These are phyloP conservation scores for Chaetomiaceae sp. DNA, from an alignment of 2,329 filamentous ascomycete species.

Conservation along the genomic window DNA sequence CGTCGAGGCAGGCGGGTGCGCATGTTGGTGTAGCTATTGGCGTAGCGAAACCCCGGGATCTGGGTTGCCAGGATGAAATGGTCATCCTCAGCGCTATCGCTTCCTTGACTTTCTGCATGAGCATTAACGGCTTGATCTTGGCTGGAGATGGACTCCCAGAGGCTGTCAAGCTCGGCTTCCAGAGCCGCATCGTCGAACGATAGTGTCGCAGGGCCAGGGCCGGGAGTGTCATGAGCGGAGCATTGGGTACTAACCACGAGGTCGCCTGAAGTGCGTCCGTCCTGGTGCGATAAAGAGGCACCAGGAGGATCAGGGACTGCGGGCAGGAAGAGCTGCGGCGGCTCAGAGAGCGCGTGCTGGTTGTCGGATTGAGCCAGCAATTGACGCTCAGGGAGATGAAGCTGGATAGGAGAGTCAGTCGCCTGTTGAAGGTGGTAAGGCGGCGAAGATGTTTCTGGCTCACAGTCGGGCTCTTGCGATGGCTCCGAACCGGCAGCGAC, in stretches of 20 bases:
- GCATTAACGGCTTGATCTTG: slow-evolving; percentile 18
- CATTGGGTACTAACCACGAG: slow-evolving; percentile 24
- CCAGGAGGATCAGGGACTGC: slow-evolving; percentile 23
- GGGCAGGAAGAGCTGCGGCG: slow-evolving; percentile 14
- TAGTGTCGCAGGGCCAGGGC: neutral
- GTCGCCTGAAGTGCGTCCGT: slow-evolving; percentile 26
- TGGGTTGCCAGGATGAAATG: slow-evolving; percentile 1
- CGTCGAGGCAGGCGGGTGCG: slow-evolving; percentile 13
- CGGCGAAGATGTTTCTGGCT: slow-evolving; percentile 5
- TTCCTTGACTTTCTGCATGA: slow-evolving; percentile 11
- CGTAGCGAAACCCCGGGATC: slow-evolving; percentile 18
- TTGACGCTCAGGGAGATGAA: neutral
- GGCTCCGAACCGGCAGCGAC: slow-evolving; percentile 4
- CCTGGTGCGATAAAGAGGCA: slow-evolving; percentile 20
- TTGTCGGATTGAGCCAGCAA: neutral
- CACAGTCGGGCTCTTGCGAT: slow-evolving; percentile 7
- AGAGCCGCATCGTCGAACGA: slow-evolving; percentile 3
- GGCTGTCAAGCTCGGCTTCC: slow-evolving; percentile 8
- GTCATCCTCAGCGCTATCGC: neutral
- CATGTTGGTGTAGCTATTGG: slow-evolving; percentile 6
- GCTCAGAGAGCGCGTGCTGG: neutral
- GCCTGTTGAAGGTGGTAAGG: slow-evolving; percentile 2
- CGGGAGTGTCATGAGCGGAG: neutral
- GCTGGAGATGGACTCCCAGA: slow-evolving; percentile 10
- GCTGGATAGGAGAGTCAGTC: slow-evolving; percentile 10